Base-by-base conservation (phyloP, 495 filamentous ascomycete genomes). In the Parathielavia hyrcaniae region DNA sequence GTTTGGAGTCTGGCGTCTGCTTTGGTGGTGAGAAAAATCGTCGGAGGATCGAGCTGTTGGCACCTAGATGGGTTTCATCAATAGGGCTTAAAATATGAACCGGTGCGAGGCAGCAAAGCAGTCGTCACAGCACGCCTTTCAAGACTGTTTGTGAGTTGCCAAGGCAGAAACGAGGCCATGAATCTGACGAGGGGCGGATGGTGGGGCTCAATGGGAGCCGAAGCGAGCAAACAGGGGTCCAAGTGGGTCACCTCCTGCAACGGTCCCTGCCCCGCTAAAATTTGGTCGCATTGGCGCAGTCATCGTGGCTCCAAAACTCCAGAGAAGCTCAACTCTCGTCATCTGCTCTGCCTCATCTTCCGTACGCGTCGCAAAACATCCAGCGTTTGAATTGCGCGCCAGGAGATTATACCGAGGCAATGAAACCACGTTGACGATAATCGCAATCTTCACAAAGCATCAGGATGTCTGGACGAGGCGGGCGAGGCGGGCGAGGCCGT, bases 381-480 rank as follows among this genome's bases (percentile, higher is more conserved):
- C 30, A 32, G 11, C 20, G 23, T n/a, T 11, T 49, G 2, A 11
- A 19, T 1, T 50, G 20, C 17, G 34, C 32, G 20, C 7, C 7
- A 9, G 16, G 13, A 22, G 1, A 2, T 17, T 5, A 0, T 20
- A 11, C 19, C 8, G 22, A 20, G 54, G 30, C 5, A 50, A 62
- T 49, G 49, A 47, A 43, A 36, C 53, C 47, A 57, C 19, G 30
- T 12, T 35, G 26, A 6, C 26, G 17, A 1, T 30, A 39, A 1
- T 26, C 12, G 19, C 32, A 10, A 26, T 39, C n/a, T n/a, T 9
- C 2, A 26, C 13, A 45, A 36, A 12, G 0, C 6, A 10, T 3
- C 19, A 19, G 43, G 13, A 70, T 70, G 69, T 70, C 67, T 30
- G 67, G 70, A 54, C 62, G 69, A 26, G 70, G 71, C 17, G 64